Evolutionary conservation across 306 rosid species (phyloP), one percentile per base, ranked within the genome.

Genomic region (Rosa lucieae): DNA sequence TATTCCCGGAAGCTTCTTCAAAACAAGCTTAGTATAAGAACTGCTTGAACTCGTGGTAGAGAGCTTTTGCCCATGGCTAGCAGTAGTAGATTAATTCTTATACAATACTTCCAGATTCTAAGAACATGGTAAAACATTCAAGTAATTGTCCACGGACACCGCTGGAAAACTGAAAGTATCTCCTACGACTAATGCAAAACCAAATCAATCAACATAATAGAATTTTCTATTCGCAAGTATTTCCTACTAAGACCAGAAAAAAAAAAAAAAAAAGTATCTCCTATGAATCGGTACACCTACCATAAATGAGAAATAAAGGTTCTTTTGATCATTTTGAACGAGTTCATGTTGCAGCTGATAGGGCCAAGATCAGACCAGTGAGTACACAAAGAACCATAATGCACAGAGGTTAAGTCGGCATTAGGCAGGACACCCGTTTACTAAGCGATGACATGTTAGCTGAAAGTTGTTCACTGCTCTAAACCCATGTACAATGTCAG

Each of bases 401-500:
- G 80, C 82, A 79, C 43, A n/a, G 82, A 72, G 26, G 70, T 67
- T 73, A 71, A 32, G 62, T 21, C 52, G 7, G 80, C 78, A 73
- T 55, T 20, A 61, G 77, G 70, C 89, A 79, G 77, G 48, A 79
- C 79, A 49, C 67, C 55, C 66, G 40, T 35, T 65, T 12, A 77
- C 67, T 63, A 43, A 55, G 58, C 67, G 82, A 47, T 32, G 39
- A 40, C 74, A 73, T 37, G 62, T 53, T 62, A 71, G 77, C 80
- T 69, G 58, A 67, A 37, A 65, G 70, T 72, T 77, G 53, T 13
- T 76, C 49, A 77, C 67, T 63, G 74, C 81, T 63, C 78, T 67
- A 77, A 77, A 78, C 52, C 78, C 78, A 77, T 73, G 61, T 67
- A 77, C 85, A 80, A 66, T 70, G 63, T 53, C 48, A 44, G 82